A percentile compares a stretch with the other conserved stretches of the same genome.
phyloP scores from a whole-genome alignment of 208 protist species.

The Leishmania mexicana region DNA sequence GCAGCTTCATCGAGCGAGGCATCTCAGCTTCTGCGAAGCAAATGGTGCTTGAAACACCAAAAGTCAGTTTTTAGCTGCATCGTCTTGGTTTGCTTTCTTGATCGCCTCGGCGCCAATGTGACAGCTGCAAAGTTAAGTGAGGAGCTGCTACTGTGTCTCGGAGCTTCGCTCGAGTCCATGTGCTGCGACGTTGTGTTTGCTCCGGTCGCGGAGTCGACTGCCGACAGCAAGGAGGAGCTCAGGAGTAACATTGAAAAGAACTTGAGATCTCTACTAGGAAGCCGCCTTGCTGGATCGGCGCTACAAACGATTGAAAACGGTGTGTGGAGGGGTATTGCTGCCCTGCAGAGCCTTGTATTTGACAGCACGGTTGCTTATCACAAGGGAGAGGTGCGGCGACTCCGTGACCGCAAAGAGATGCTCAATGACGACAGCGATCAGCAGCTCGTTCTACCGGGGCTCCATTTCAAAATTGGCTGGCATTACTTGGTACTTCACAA shows the following conservation, averaged over 20 bases:
- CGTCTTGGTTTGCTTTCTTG: conserved; percentile 24
- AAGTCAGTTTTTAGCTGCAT: conserved; percentile 30
- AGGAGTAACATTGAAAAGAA: conserved; percentile 19
- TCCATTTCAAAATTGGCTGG: conserved; percentile 66
- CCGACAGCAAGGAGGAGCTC: conserved; percentile 5
- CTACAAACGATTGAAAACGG: conserved; percentile 24
- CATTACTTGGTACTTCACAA: conserved; percentile 62
- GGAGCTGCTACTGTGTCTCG: conserved; percentile 26
- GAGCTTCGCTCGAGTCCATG: conserved; percentile 4
- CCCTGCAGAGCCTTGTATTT: conserved; percentile 19
- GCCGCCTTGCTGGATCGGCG: conserved; percentile 23
- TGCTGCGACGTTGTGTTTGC: conserved; percentile 30
- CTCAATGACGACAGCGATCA: neutral
- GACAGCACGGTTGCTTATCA: conserved; percentile 26
- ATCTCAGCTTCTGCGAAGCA: conserved; percentile 23
- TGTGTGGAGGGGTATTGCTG: conserved; percentile 23
- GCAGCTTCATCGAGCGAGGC: neutral
- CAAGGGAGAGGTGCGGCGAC: conserved; percentile 28
- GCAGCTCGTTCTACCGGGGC: conserved; percentile 22
- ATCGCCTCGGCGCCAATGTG: conserved; percentile 4
- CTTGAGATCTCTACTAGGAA: conserved; percentile 23
- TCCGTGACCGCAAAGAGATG: conserved; percentile 20
- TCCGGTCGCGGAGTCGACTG: conserved; percentile 8
- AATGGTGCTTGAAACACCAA: conserved; percentile 37
- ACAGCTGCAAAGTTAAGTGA: conserved; percentile 10